phyloP scores from a whole-genome alignment of 2,329 filamentous ascomycete species.

The Neopestalotiopsis sp. region DNA sequence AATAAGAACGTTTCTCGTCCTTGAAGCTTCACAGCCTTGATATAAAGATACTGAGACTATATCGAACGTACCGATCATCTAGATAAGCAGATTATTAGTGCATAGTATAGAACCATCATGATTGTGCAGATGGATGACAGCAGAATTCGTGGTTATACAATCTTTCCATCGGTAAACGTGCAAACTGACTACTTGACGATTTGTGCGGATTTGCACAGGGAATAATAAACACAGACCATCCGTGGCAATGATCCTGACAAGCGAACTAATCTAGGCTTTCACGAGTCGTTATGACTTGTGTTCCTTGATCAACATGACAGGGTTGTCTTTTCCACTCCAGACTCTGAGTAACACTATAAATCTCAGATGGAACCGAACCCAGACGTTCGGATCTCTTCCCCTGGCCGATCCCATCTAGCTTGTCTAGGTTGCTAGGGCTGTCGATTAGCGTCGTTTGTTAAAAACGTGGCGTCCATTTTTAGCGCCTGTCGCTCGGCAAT shows the following conservation, averaged over 20 bases:
- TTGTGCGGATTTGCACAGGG: background rate
- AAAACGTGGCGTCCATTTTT: background rate
- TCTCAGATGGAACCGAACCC: background rate
- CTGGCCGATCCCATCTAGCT: background rate
- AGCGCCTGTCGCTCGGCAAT: background rate
- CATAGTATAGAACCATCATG: no score
- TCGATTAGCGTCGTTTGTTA: background rate
- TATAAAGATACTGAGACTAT: no score
- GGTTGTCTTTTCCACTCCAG: background rate
- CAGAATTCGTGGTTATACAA: background rate
- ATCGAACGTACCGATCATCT: no score
- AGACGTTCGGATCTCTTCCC: background rate
- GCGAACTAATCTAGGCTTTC: background rate
- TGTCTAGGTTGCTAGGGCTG: background rate
- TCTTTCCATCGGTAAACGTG: background rate
- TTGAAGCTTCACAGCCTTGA: no score
- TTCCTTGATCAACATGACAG: background rate
- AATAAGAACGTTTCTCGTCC: no score
- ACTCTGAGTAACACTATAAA: background rate
- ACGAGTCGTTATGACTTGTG: background rate
- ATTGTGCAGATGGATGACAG: no score
- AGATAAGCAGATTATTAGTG: no score
- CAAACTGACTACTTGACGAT: background rate
- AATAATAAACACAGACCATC: background rate
- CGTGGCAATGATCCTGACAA: background rate